Evolutionary conservation across 441 rosid genomes (phyloP), one percentile per base, ranked within the genome.

Genomic region (Corymbia citriodora): DNA sequence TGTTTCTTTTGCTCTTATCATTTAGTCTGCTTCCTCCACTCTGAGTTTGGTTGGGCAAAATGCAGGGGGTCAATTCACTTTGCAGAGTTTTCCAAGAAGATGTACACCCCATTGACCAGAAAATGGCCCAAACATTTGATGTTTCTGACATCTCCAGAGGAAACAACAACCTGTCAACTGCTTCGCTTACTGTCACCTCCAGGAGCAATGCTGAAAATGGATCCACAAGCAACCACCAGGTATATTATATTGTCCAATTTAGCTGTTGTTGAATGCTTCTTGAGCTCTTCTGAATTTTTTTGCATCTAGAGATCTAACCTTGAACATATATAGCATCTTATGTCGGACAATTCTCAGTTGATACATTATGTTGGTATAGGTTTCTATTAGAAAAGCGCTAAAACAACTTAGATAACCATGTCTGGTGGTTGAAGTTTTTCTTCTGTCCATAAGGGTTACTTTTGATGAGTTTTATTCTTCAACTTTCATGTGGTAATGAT

Each of bases 61-160:
- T 93, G 95, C 95, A 95, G 95, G 94, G 93, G 90, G 61, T 88
- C n/a, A 91, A 90, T 79, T 91, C 89, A 40, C 91, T 96, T 14
- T 95, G 96, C 92, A 92, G 92, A 93, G 93, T 96, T 85, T 90
- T 92, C 89, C 92, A 9, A 57, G 87, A 89, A 29, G 29, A 74
- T 83, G 91, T 52, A n/a, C 88, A 16, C 53, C 88, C 57, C 48
- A 55, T 79, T 74, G 87, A 74, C 79, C 87, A 90, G 89, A 89
- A 89, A 36, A 89, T 33, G 89, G 88, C 88, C 88, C 90, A 33
- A 59, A 40, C 87, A 15, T 21, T 33, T 55, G 54, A 91, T 83
- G 68, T 55, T 87, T 49, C 52, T 88, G 89, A 83, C 88, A 15
- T 87, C 92, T 79, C 68, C 4, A 25, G 33, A 63, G 92, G 89